Conservation (phyloP, 2,329 filamentous ascomycete genomes). For the Aureobasidium sp. region DNA sequence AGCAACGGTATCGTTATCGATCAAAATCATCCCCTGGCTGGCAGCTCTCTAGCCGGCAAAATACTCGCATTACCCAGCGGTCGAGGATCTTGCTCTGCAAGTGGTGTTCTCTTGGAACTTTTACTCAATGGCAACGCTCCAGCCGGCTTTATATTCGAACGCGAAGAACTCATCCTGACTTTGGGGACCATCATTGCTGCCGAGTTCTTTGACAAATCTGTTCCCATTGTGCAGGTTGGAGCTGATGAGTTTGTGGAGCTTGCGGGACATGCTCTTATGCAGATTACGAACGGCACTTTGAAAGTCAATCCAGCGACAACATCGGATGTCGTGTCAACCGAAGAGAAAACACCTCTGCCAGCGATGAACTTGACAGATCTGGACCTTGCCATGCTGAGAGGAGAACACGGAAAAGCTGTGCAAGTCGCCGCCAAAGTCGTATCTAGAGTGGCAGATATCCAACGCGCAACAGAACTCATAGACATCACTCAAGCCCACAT, state of each 20-base stretch:
- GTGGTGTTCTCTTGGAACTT: conserved; percentile 38
- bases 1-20: conserved; percentile 37
- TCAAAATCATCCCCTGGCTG: conserved; percentile 35
- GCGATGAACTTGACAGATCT: conserved; percentile 16
- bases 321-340: neutral
- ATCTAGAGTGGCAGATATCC: conserved; percentile 30
- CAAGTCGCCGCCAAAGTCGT: conserved; percentile 33
- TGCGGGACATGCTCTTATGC: neutral
- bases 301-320: neutral
- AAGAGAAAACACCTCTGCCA: neutral
- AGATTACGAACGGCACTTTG: neutral
- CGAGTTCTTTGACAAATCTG: conserved; percentile 32
- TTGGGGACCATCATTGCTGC: conserved; percentile 38
- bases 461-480: conserved; percentile 29
- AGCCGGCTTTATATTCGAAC: conserved; percentile 34
- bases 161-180: conserved; percentile 38
- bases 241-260: conserved; percentile 16
- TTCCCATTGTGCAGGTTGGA: conserved; percentile 33
- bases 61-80: conserved; percentile 39
- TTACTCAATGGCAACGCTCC: conserved; percentile 35
- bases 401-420: conserved; percentile 28
- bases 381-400: conserved; percentile 17
- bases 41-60: conserved; percentile 24
- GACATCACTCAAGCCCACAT: conserved; percentile 36
- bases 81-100: conserved; percentile 42